Percentiles rank a stretch among this genome's conserved stretches.
phyloP scores from a whole-genome alignment of 805 yeast species.

The Candida xiaguanensis region DNA sequence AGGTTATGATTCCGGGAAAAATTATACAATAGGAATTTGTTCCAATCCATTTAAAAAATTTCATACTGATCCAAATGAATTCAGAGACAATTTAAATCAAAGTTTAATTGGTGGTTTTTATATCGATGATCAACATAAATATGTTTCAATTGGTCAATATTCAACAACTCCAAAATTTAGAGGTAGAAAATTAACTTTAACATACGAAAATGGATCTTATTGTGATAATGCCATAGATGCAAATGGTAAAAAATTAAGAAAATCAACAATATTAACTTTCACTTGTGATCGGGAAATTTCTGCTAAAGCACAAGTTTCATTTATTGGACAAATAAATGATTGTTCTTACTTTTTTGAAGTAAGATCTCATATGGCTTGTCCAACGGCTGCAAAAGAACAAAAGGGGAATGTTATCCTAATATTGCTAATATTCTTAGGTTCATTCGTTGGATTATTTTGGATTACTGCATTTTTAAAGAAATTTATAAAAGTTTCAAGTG shows the following conservation, averaged over 20 bases:
- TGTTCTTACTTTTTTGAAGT: conserved; percentile 85
- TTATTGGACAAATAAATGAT: conserved; percentile 67
- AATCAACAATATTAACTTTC: conserved; percentile 65
- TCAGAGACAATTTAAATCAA: conserved; percentile 39
- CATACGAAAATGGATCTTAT: conserved; percentile 65
- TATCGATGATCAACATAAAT: conserved; percentile 34
- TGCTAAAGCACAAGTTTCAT: conserved; percentile 61
- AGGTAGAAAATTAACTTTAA: conserved; percentile 67
- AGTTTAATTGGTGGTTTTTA: conserved; percentile 41
- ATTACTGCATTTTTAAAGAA: conserved; percentile 5
- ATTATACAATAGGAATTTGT: conserved; percentile 57
- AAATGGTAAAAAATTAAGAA: conserved; percentile 47
- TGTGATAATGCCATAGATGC: conserved; percentile 40
- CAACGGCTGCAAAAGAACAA: conserved; percentile 58
- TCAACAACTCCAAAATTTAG: conserved; percentile 60
- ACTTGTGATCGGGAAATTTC: conserved; percentile 75
- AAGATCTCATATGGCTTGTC: conserved; percentile 81
- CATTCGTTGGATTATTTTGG: conserved; percentile 6
- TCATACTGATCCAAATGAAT: conserved; percentile 34
- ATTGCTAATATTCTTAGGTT: conserved; percentile 1
- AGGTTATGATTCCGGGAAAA: conserved; percentile 66
- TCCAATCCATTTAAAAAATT: conserved; percentile 43
- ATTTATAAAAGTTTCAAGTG: background rate
- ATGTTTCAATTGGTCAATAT: conserved; percentile 52
- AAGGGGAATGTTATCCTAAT: conserved; percentile 5